Percentiles rank a stretch among this genome's conserved stretches.
Evolutionary conservation across 805 yeast genomes (phyloP).

Genomic region (Zygosaccharomyces rouxii): DNA sequence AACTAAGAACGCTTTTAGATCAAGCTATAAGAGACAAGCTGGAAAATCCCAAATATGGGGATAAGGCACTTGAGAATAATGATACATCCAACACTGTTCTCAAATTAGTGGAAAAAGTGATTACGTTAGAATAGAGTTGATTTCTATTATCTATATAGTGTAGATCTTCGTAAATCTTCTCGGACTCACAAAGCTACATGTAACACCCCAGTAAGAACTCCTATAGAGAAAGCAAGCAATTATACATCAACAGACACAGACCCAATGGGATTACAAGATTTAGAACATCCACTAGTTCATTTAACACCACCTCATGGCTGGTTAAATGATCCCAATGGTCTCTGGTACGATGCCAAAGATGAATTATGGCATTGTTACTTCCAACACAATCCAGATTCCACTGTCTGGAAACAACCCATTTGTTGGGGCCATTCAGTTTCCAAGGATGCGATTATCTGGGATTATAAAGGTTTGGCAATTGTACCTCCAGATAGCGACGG

Average conservation of each 20-base stretch:
- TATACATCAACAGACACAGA: background rate
- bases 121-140: slow-evolving; percentile 19
- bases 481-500: slow-evolving; percentile 27
- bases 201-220: background rate
- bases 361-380: slow-evolving; percentile 37
- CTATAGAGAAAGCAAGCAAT: background rate
- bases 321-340: slow-evolving; percentile 46
- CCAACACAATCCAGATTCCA: slow-evolving; percentile 38
- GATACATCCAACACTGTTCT: slow-evolving; percentile 37
- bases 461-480: slow-evolving; percentile 34
- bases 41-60: slow-evolving; percentile 42
- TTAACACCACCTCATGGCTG: slow-evolving; percentile 37
- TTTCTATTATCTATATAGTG: background rate
- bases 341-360: slow-evolving; percentile 33
- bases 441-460: slow-evolving; percentile 35
- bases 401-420: slow-evolving; percentile 35
- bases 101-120: slow-evolving; percentile 38
- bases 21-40: slow-evolving; percentile 59
- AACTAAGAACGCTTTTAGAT: slow-evolving; percentile 63
- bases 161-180: background rate
- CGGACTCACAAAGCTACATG: background rate
- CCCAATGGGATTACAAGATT: background rate
- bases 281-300: slow-evolving; percentile 27
- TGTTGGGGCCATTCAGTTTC: slow-evolving; percentile 44
- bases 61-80: slow-evolving; percentile 7